Evolutionary conservation across 2,329 filamentous ascomycete genomes (phyloP), one percentile per base, ranked within the genome.

Genomic region (Diplodia corticola): DNA sequence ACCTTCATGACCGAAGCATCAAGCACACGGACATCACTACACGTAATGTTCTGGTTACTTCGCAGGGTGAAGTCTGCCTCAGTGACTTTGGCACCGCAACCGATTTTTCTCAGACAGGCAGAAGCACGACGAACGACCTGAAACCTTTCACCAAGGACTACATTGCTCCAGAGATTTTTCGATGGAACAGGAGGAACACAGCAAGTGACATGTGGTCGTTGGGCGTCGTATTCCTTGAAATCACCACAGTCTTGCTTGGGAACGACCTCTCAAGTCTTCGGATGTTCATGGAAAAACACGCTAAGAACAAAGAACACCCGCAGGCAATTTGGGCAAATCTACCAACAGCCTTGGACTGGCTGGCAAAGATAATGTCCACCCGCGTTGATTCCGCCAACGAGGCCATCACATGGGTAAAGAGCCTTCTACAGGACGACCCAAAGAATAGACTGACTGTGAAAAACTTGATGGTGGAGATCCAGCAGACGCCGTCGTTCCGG

Each of bases 61-160:
- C 20, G 26, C n/a, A 48, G 26, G 49, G 49, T 13, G 22, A 30
- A 5, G 50, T 72, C 4, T 72, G 64, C 37, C 64, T 73, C 12
- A 69, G 70, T n/a, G 71, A 73, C 35, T 73, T 72, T 69, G 72
- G 75, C n/a, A 60, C 72, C 13, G 70, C 69, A 22, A 61, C 57
- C 1, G 69, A 71, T 60, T 73, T 65, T 28, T 51, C 49, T 17
- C 49, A 51, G 24, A 17, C 49, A 7, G 49, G 49, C 24, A 51
- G 26, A 28, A 51, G 49, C 5, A 51, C 49, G 1, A 51, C 49
- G 15, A 12, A 51, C 4, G 49, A 51, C 13, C 9, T 15, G 12
- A 30, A 7, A 3, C 49, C 49, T 13, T 7, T 51, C 22, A 51
- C 13, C 24, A 17, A 30, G 12, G 49, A 26, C 2, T 70, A 69